phyloP scores from a whole-genome alignment of 805 yeast species.

The Candida arabinofermentans region DNA sequence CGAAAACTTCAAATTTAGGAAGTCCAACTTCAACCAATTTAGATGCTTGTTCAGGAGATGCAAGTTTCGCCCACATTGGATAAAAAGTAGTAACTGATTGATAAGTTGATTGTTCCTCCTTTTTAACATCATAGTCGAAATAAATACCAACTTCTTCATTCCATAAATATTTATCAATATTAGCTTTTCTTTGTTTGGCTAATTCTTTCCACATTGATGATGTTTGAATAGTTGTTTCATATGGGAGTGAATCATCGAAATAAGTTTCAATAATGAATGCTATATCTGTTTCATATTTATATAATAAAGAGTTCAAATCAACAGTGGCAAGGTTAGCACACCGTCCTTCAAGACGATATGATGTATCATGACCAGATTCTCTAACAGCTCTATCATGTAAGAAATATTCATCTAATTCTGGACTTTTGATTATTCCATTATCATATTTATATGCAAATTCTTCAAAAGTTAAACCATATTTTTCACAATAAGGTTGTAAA shows the following conservation, averaged over 20 bases:
- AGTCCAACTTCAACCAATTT: conserved; percentile 54
- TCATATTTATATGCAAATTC: conserved; percentile 72
- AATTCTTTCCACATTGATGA: conserved; percentile 58
- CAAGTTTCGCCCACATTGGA: conserved; percentile 86
- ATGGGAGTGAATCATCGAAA: conserved; percentile 47
- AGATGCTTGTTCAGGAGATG: conserved; percentile 62
- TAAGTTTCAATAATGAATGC: conserved; percentile 53
- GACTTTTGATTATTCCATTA: conserved; percentile 59
- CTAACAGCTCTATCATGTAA: conserved; percentile 91
- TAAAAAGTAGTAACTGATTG: conserved; percentile 90
- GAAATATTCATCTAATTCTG: conserved; percentile 83
- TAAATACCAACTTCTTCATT: conserved; percentile 71
- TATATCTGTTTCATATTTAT: conserved; percentile 88
- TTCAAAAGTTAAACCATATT: conserved; percentile 51
- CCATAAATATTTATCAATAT: conserved; percentile 75
- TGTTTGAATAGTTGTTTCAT: conserved; percentile 40
- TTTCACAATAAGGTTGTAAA: conserved; percentile 62
- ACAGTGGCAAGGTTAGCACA: conserved; percentile 90
- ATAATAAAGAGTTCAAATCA: conserved; percentile 79
- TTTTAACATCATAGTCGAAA: conserved; percentile 76
- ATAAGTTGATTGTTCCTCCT: conserved; percentile 52
- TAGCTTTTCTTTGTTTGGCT: conserved; percentile 50
- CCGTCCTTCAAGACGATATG: conserved; percentile 83
- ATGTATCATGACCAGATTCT: conserved; percentile 95
- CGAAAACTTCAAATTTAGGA: conserved; percentile 72